Base-by-base conservation (phyloP, 1,284 basidiomycete species). In the Apiotrichum veenhuisii region DNA sequence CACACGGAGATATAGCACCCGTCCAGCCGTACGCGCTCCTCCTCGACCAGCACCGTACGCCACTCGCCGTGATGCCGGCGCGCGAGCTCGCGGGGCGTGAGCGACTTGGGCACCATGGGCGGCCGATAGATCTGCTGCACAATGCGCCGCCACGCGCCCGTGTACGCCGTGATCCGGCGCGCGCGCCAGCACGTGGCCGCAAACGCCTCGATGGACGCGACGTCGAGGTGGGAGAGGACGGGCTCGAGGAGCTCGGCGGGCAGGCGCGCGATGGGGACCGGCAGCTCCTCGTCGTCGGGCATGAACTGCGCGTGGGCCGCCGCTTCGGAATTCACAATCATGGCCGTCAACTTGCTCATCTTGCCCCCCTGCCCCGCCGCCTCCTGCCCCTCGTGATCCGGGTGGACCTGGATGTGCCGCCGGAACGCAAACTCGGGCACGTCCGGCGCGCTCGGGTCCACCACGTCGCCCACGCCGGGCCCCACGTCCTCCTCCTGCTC, bases 1-100 rank as follows among this genome's bases (percentile, higher is more conserved):
- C 90, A 93, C 17, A 91, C 86, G 26, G 89, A 85, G 57, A 95
- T 93, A 72, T 93, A 94, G 18, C 91, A 85, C 5, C 91, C 91
- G 63, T 94, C 91, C 64, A 88, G 75, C 42, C 91, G 84, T 38
- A 94, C 72, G 36, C 91, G 82, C 51, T 91, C 90, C 61, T 89
- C 86, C 70, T 91, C 87, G 43, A 94, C 82, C 69, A 84, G 88
- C 7, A 88, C 75, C 25, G 85, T 84, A 38, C 91, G 82, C 76
- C 85, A 90, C 71, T 90, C 84, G 48, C 77, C 81, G 48, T 75
- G 70, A 69, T 85, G 86, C 40, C 76, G 75, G 26, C 80, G 71
- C 8, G 85, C 77, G 18, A 89, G 75, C 2, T 78, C 71, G 7
- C 42, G 37, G 22, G 52, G 42, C 0, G 33, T 17, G 18, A 49